Conservation (phyloP, 495 filamentous ascomycete genomes). For the Hypoxylon subgilvum region DNA sequence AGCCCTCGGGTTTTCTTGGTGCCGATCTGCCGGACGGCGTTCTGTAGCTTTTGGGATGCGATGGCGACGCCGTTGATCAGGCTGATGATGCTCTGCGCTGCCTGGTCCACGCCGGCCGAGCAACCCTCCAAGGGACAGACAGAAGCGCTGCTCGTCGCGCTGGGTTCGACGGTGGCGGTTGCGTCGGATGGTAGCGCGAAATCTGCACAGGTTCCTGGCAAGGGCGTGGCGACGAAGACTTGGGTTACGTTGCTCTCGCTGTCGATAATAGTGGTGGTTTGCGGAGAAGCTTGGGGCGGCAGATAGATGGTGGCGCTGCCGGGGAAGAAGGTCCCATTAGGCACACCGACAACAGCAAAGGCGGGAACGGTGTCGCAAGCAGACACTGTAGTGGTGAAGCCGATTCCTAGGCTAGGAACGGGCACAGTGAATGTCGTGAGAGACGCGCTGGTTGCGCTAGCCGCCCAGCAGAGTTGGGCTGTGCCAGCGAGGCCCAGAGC, state of each 20-base stretch:
- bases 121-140: conserved; percentile 13
- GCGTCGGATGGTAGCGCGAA: not conserved
- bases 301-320: conserved; percentile 13
- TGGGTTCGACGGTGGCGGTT: not conserved
- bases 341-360: conserved; percentile 9
- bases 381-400: conserved; percentile 10
- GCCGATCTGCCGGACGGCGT: conserved; percentile 6
- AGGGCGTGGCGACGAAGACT: conserved; percentile 14
- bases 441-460: too few relatives aligned
- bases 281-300: conserved; percentile 10
- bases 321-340: conserved; percentile 14
- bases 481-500: not conserved
- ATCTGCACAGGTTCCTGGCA: conserved; percentile 10
- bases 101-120: conserved; percentile 4
- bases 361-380: conserved; percentile 18
- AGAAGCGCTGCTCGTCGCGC: not conserved
- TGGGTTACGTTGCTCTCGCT: conserved; percentile 11
- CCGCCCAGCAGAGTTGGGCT: not conserved
- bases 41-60: conserved; percentile 15
- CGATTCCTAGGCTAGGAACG: conserved; percentile 1
- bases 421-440: conserved; percentile 5
- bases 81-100: conserved; percentile 4
- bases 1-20: not conserved
- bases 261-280: conserved; percentile 10
- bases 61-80: conserved; percentile 14